phyloP scores from a whole-genome alignment of 1,284 basidiomycete genomes.

The Sphagnurus paluster region DNA sequence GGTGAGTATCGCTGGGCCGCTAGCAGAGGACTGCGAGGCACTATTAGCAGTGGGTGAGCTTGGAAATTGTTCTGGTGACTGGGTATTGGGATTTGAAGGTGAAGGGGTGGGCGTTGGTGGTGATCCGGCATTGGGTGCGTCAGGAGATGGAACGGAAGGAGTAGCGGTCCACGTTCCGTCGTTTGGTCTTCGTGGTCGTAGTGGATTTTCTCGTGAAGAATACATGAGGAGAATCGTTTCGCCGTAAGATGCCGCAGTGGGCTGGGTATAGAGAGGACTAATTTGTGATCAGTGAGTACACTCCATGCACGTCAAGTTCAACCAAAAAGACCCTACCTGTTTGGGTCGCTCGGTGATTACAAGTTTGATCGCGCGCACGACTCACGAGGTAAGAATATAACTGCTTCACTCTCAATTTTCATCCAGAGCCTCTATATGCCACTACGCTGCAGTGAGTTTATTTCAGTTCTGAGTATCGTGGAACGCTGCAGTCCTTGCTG shows the following conservation, averaged over 20 bases:
- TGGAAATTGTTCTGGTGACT: constrained; percentile 5
- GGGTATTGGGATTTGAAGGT: constrained; percentile 13
- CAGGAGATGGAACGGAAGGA: constrained; percentile 13
- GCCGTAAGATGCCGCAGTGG: constrained; percentile 18
- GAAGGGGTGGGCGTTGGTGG: constrained; percentile 9
- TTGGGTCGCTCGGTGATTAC: constrained; percentile 16
- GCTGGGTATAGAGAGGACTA: constrained; percentile 19
- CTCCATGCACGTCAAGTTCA: constrained; percentile 11
- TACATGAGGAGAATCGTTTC: constrained; percentile 13
- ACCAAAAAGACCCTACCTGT: constrained; percentile 18
- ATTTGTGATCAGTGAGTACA: constrained; percentile 7
- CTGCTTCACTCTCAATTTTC: too few relatives aligned
- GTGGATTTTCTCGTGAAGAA: constrained; percentile 8
- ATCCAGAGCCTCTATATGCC: too few relatives aligned
- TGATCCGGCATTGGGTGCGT: constrained; percentile 13
- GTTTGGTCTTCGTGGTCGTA: constrained; percentile 19
- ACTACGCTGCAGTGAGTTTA: too few relatives aligned
- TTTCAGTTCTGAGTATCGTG: too few relatives aligned
- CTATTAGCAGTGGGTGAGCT: constrained; percentile 1
- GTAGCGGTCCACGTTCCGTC: constrained; percentile 12
- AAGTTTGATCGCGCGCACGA: neutral
- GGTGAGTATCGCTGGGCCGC: constrained; percentile 23
- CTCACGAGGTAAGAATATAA: too few relatives aligned
- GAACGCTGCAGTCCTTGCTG: too few relatives aligned
- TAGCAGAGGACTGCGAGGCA: constrained; percentile 11